Percentiles rank a stretch among this genome's conserved stretches.
These are phyloP conservation scores for Eremomyces bilateralis DNA, from an alignment of 495 filamentous ascomycete genomes.

Conservation along the genomic window DNA sequence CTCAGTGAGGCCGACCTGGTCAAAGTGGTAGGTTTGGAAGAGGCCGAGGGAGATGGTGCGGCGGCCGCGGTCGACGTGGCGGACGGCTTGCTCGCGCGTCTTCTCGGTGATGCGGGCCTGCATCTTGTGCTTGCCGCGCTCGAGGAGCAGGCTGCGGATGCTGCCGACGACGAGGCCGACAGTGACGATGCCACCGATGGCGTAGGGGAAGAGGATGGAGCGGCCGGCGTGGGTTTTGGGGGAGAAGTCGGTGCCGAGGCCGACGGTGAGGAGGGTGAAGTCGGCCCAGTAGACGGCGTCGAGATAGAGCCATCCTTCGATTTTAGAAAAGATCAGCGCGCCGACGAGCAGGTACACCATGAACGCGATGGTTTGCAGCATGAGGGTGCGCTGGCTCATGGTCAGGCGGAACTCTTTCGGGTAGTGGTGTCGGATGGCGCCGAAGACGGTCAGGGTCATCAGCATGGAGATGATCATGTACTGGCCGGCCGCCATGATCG, in stretches of 20 bases:
- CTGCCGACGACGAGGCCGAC: conserved; percentile 66
- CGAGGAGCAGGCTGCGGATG: conserved; percentile 57
- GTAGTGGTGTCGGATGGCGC: conserved; percentile 41
- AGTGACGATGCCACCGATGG: conserved; percentile 58
- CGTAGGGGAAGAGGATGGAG: conserved; percentile 54
- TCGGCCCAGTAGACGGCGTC: conserved; percentile 71
- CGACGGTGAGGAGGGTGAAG: conserved; percentile 68
- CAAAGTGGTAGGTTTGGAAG: conserved; percentile 18
- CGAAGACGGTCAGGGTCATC: conserved; percentile 45
- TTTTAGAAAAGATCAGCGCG: conserved; percentile 41
- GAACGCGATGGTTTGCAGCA: conserved; percentile 72
- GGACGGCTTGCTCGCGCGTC: conserved; percentile 33
- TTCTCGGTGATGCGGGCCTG: conserved; percentile 48
- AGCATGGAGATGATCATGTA: conserved; percentile 57
- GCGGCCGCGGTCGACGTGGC: conserved; percentile 26
- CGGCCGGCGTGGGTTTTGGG: conserved; percentile 40
- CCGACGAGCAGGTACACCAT: conserved; percentile 55
- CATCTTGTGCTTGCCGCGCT: conserved; percentile 50
- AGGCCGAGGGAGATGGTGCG: conserved; percentile 28
- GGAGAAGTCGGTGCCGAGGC: conserved; percentile 44
- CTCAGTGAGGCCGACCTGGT: conserved; percentile 21
- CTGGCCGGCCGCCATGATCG: conserved; percentile 46
- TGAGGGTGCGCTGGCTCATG: conserved; percentile 54
- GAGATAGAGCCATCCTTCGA: conserved; percentile 62
- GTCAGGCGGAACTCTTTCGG: conserved; percentile 49